These are phyloP conservation scores for thale cress (Arabidopsis thaliana) DNA, from an alignment of 345 rosid genomes.

Conservation along the genomic window TAIR10.1 NC_003071.7:16724501-16725000, in stretches of 20 bases:
- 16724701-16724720: not conserved
- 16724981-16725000: not conserved
- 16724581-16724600: not conserved
- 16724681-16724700: not conserved
- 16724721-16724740: not conserved
- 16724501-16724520: not conserved
- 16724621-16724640: not conserved
- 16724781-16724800: not conserved
- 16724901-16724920: constrained; percentile 1
- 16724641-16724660: not conserved
- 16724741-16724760: not conserved
- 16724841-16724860: not conserved
- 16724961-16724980: not conserved
- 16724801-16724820: not conserved
- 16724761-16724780: not conserved
- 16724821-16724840: not conserved
- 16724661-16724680: not conserved
- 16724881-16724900: not conserved
- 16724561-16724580: not conserved
- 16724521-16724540: too few species aligned
- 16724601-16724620: not conserved
- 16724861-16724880: not conserved
- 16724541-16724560: not conserved
- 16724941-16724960: not conserved
- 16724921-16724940: not conserved